Conservation (phyloP, 768 basidiomycete genomes). For the Russula lepida region DNA sequence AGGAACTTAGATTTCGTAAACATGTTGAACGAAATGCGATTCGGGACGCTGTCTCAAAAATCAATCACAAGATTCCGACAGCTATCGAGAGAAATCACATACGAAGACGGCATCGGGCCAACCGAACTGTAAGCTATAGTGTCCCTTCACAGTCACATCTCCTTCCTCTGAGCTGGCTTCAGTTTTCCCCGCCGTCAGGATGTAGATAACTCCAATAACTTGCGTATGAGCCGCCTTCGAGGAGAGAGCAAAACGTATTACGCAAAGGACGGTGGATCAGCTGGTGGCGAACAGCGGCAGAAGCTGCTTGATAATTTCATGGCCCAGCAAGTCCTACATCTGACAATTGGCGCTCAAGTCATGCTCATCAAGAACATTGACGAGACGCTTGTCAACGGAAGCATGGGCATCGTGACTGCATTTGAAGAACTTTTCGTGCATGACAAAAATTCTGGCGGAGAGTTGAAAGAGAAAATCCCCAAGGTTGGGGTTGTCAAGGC, state of each 20-base stretch:
- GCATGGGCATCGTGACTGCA: constrained; percentile 74
- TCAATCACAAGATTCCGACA: constrained; percentile 66
- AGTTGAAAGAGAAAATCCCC: neutral
- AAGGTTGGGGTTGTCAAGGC: constrained; percentile 5
- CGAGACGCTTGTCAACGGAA: constrained; percentile 88
- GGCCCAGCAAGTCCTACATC: constrained; percentile 59
- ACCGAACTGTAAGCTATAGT: constrained; percentile 71
- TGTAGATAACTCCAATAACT: constrained; percentile 75
- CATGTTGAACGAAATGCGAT: constrained; percentile 99
- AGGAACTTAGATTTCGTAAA: constrained; percentile 66
- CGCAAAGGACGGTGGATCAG: constrained; percentile 55
- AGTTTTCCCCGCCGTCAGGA: constrained; percentile 91
- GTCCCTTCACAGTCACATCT: neutral
- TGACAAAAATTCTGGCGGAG: constrained; percentile 10
- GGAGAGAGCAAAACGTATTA: constrained; percentile 46
- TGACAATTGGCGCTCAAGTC: constrained; percentile 79
- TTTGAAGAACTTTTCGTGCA: constrained; percentile 50
- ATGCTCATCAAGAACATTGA: constrained; percentile 96
- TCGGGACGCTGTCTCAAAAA: constrained; percentile 54
- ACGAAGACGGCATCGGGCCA: constrained; percentile 74
- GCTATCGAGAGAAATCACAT: constrained; percentile 62
- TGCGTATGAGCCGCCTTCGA: constrained; percentile 53
- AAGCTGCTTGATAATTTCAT: constrained; percentile 88
- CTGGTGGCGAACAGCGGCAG: constrained; percentile 48
- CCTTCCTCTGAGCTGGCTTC: neutral